Conservation (phyloP, 2,329 filamentous ascomycete genomes). For the Penicillium psychrosexuale region DNA sequence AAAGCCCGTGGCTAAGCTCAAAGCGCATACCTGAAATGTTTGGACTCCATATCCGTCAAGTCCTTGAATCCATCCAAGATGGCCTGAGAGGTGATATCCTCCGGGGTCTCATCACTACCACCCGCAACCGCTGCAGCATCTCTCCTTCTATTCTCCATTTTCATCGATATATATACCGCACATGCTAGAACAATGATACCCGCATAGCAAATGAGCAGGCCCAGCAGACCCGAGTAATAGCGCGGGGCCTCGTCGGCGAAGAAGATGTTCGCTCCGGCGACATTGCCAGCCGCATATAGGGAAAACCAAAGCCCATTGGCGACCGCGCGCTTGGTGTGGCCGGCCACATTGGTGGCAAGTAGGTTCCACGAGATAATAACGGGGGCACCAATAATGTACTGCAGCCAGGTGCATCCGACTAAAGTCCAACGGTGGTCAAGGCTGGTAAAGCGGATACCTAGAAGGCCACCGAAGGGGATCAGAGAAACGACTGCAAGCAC, state of each 20-base stretch:
- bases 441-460: conserved; percentile 50
- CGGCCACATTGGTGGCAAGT: conserved; percentile 47
- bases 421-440: conserved; percentile 49
- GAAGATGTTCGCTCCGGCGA: conserved; percentile 50
- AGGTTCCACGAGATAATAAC: conserved; percentile 54
- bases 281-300: conserved; percentile 49
- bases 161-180: conserved; percentile 26
- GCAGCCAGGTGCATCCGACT: conserved; percentile 54
- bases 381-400: conserved; percentile 50
- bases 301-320: conserved; percentile 52
- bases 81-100: conserved; percentile 18
- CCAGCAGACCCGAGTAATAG: conserved; percentile 47
- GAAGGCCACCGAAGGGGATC: conserved; percentile 45
- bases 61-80: conserved; percentile 37
- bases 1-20: conserved; percentile 7
- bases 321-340: conserved; percentile 52
- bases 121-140: conserved; percentile 10
- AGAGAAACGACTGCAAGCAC: conserved; percentile 30
- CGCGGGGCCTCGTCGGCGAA: conserved; percentile 45
- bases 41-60: conserved; percentile 37
- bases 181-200: conserved; percentile 39
- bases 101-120: conserved; percentile 3
- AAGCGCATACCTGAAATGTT: conserved; percentile 37
- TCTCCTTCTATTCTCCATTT: conserved; percentile 25
- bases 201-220: conserved; percentile 45